These are phyloP conservation scores for Cucurbita moschata DNA, from an alignment of 306 rosid species.

Conservation along the genomic window DNA sequence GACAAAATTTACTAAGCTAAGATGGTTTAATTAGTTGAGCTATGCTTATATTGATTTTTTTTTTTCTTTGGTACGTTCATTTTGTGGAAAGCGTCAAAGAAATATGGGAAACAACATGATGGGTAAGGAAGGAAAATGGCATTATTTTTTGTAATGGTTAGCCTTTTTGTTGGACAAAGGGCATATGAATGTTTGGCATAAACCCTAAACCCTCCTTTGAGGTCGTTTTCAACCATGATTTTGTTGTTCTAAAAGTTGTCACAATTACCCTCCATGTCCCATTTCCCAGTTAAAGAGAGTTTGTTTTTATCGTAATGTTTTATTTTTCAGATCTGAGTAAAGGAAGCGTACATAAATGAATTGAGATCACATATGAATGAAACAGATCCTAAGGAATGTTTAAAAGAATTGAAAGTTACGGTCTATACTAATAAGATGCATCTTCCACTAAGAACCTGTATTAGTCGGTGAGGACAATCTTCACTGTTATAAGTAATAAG, in stretches of 20 bases:
- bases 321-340: not conserved
- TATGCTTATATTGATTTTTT: too few species aligned
- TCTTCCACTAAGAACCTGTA: too few species aligned
- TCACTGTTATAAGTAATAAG: too few species aligned
- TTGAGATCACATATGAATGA: too few species aligned
- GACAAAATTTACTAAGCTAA: not conserved
- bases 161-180: not conserved
- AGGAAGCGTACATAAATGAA: too few species aligned
- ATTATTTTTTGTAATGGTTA: not conserved
- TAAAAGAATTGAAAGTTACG: too few species aligned
- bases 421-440: too few species aligned
- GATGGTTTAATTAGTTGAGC: too few species aligned
- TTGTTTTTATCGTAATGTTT: not conserved
- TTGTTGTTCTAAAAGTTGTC: not conserved
- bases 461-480: too few species aligned
- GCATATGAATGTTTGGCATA: conserved; percentile 1
- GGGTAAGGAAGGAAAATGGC: not conserved
- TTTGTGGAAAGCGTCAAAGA: conserved; percentile 1
- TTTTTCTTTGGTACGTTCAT: not conserved
- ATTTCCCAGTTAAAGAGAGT: not conserved
- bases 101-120: conserved; percentile 13
- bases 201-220: not conserved
- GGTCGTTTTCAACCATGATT: conserved; percentile 13
- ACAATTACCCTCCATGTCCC: not conserved
- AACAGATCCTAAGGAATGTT: too few species aligned